Percentiles rank a stretch among this genome's conserved stretches.
Conservation (phyloP, 2,329 filamentous ascomycete genomes). For the Fusarium torulosum region DNA sequence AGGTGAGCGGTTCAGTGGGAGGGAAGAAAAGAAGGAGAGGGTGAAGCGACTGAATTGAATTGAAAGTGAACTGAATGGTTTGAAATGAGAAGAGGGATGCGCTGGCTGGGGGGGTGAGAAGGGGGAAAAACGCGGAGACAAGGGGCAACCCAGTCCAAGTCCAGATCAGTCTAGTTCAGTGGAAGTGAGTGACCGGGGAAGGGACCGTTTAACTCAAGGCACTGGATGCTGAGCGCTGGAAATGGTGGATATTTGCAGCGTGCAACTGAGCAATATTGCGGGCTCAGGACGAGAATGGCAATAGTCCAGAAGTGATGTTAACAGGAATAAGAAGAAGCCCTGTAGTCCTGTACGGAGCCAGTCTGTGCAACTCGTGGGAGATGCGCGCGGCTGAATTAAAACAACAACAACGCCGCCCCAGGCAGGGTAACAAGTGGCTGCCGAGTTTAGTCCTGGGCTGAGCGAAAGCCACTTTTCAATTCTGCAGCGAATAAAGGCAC, state of each 20-base stretch:
- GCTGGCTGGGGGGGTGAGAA: slow-evolving; percentile 37
- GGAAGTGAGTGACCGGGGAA: slow-evolving; percentile 10
- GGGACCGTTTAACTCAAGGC: slow-evolving; percentile 19
- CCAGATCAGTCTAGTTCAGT: slow-evolving; percentile 29
- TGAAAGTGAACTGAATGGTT: slow-evolving; percentile 31
- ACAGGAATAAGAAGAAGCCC: slow-evolving; percentile 12
- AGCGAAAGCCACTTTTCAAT: slow-evolving; percentile 18
- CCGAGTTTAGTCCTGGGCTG: slow-evolving; percentile 15
- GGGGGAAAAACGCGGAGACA: slow-evolving; percentile 42
- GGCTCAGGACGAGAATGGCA: neutral
- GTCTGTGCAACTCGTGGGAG: slow-evolving; percentile 10
- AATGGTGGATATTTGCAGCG: slow-evolving; percentile 21
- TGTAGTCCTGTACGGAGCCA: neutral
- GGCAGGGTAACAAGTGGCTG: slow-evolving; percentile 21
- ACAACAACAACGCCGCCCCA: slow-evolving; percentile 25
- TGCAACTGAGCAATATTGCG: slow-evolving; percentile 17
- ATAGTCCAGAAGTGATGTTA: neutral
- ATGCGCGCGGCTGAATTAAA: slow-evolving; percentile 34
- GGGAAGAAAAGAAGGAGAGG: slow-evolving; percentile 33
- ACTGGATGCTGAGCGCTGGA: slow-evolving; percentile 8
- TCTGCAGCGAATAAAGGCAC: slow-evolving; percentile 17
- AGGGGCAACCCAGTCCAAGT: slow-evolving; percentile 37
- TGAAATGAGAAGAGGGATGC: slow-evolving; percentile 40
- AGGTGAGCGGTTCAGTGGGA: slow-evolving; percentile 38
- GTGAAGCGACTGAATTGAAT: slow-evolving; percentile 40